phyloP scores from a whole-genome alignment of 1,284 basidiomycete species.

The Ustilago xerochloae region DNA sequence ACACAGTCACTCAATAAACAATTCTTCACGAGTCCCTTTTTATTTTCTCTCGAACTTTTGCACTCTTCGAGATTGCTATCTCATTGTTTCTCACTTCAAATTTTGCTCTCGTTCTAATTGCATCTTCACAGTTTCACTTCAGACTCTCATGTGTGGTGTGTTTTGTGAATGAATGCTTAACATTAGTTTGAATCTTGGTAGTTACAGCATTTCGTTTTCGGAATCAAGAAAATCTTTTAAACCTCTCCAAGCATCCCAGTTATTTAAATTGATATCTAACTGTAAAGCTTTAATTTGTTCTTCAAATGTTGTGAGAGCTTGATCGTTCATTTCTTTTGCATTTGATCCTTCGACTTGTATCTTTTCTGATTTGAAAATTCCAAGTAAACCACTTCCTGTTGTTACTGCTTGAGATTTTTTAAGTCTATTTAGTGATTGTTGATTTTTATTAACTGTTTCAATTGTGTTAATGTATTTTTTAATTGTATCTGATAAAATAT shows the following conservation, averaged over 20 bases:
- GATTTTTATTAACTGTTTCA: conserved; percentile 61
- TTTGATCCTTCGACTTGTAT: neutral
- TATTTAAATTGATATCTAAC: conserved; percentile 5
- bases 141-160: too few species aligned
- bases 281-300: neutral
- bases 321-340: conserved; percentile 6
- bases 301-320: neutral
- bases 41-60: neutral
- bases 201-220: conserved; percentile 6
- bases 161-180: neutral
- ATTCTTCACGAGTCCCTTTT: neutral
- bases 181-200: neutral
- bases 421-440: conserved; percentile 58
- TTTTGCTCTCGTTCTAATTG: conserved; percentile 6
- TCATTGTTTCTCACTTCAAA: neutral
- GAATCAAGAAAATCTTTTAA: conserved; percentile 17
- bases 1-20: too few species aligned
- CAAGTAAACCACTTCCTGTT: neutral
- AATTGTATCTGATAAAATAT: conserved; percentile 32
- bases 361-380: conserved; percentile 13
- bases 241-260: conserved; percentile 4
- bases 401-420: conserved; percentile 48
- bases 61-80: neutral
- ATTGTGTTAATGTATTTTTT: conserved; percentile 47
- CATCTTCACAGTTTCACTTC: neutral